Base-by-base conservation (phyloP, 352 stramenopile genomes). In the Plasmopara halstedii region DNA sequence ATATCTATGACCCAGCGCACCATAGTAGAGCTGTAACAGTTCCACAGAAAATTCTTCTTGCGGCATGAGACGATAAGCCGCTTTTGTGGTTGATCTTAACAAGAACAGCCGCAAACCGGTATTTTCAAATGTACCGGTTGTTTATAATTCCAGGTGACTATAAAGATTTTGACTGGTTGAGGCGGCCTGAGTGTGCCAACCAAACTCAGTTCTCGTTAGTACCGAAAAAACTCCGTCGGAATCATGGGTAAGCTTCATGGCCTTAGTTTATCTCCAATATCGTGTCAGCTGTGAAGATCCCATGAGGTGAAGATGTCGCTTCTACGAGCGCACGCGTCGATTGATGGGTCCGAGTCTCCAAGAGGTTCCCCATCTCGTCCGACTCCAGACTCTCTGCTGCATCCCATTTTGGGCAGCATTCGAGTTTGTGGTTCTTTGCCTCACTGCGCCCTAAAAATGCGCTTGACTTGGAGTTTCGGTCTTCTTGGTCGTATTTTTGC, bases 331-430 rank as follows among this genome's bases (percentile, higher is more conserved):
- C 59, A 65, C 39, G 59, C 29, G 56, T 40, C n/a, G 36, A 40
- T 37, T n/a, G 27, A 45, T 25, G 60, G 49, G 57, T 69, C 37
- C 14, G 54, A 65, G 45, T 66, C 43, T 48, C 33, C 26, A 10
- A 33, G 19, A 39, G 25, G n/a, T 47, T 70, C 58, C 56, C 46
- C 42, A 31, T 38, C 35, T 59, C 50, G 45, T 51, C 64, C 72
- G 59, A 35, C 50, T 64, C 52, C 63, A 50, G 72, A 58, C 80
- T 86, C 82, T 85, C 82, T 94, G 82, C 82, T 91, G 82, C 84
- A 86, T 89, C 78, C 82, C 56, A 60, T n/a, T 57, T 93, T 52
- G 82, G 88, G 79, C 82, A 87, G 82, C 82, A 94, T 94, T 90
- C 61, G 82, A 88, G 71, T 68, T 70, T 47, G 55, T 27, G 58